phyloP scores from a whole-genome alignment of 768 basidiomycete species.

The Psilocybe sp. region DNA sequence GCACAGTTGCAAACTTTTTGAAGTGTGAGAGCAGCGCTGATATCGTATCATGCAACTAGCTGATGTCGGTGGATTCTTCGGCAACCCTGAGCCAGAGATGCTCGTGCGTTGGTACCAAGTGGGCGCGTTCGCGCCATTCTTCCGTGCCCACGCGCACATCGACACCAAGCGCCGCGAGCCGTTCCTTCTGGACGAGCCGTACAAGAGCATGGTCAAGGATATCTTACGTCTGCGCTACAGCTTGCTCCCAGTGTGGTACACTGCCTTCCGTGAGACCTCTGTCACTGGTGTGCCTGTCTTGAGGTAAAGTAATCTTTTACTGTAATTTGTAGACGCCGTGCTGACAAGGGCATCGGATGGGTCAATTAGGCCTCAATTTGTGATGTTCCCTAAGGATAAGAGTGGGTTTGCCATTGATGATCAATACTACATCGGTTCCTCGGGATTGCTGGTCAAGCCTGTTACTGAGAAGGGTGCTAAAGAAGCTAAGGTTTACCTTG shows the following conservation, averaged over 20 bases:
- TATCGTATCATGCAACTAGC: constrained; percentile 43
- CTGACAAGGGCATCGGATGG: background rate
- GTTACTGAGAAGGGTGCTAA: constrained; percentile 72
- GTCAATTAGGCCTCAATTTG: constrained; percentile 81
- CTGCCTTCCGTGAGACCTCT: constrained; percentile 89
- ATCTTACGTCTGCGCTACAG: constrained; percentile 80
- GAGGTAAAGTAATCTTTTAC: constrained; percentile 44
- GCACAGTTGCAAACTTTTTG: constrained; percentile 5
- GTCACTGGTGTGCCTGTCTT: constrained; percentile 79
- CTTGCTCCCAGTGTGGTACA: constrained; percentile 94
- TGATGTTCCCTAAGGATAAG: constrained; percentile 87
- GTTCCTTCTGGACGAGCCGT: constrained; percentile 86
- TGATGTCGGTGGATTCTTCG: constrained; percentile 98
- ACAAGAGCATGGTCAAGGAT: constrained; percentile 78
- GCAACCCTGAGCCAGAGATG: constrained; percentile 93
- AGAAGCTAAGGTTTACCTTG: constrained; percentile 74
- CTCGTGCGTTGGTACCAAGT: constrained; percentile 97
- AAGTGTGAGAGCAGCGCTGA: background rate
- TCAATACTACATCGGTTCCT: constrained; percentile 88
- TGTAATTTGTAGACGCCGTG: background rate
- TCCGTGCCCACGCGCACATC: constrained; percentile 97
- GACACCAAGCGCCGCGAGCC: constrained; percentile 98
- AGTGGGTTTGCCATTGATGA: constrained; percentile 88
- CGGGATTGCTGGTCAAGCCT: constrained; percentile 90
- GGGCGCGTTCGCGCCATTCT: constrained; percentile 94